A percentile compares a stretch with the other conserved stretches of the same genome.
phyloP scores from a whole-genome alignment of 2,329 filamentous ascomycete species.

The Fusarium newnesense region DNA sequence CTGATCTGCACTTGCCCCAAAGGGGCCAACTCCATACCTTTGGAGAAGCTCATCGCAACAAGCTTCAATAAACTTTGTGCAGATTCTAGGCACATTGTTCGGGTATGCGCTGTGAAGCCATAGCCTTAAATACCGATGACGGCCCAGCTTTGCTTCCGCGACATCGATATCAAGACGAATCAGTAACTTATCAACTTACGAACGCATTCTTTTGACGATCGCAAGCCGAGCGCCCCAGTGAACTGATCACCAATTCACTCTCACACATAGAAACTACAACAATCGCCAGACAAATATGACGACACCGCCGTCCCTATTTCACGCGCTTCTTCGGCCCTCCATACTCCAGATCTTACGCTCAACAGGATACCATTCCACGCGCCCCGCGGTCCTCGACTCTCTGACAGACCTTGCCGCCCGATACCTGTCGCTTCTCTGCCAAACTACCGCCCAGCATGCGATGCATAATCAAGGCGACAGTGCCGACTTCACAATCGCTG shows the following conservation, averaged over 20 bases:
- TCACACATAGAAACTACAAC: not conserved
- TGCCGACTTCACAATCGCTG: conserved; percentile 65
- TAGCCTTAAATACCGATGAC: conserved; percentile 43
- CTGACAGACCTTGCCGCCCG: conserved; percentile 87
- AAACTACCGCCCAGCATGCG: conserved; percentile 77
- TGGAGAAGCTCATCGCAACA: conserved; percentile 15
- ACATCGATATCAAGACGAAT: conserved; percentile 39
- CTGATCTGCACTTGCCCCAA: conserved; percentile 25
- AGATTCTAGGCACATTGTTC: conserved; percentile 27
- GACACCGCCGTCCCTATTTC: conserved; percentile 63
- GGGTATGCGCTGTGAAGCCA: conserved; percentile 46
- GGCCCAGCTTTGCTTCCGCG: conserved; percentile 41
- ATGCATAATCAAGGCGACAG: conserved; percentile 72
- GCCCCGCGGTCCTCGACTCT: conserved; percentile 84
- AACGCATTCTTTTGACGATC: not conserved
- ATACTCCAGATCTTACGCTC: conserved; percentile 93
- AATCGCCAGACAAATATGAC: conserved; percentile 51
- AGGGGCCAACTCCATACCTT: conserved; percentile 13
- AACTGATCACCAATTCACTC: not conserved
- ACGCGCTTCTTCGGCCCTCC: conserved; percentile 84
- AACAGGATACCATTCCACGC: conserved; percentile 86
- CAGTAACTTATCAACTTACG: conserved; percentile 20
- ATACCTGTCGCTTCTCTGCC: conserved; percentile 80
- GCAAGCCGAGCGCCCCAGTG: not conserved
- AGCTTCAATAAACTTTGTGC: not conserved